Base-by-base conservation (phyloP, 495 filamentous ascomycete species). In the Trypethelium eluteriae region DNA sequence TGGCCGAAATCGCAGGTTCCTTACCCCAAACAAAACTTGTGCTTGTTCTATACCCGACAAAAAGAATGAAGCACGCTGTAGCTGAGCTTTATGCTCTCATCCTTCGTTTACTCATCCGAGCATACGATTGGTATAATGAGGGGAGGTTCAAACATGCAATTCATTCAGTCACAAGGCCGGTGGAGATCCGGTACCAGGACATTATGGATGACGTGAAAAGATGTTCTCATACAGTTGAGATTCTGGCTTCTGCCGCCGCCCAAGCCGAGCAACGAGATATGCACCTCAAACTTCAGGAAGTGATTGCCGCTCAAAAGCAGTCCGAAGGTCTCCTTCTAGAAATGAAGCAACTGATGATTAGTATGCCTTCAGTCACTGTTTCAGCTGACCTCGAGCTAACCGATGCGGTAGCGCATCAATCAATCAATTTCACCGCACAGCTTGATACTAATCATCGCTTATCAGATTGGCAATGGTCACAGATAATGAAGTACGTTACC, bases 41-140 rank as follows among this genome's bases (percentile, higher is more conserved):
- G 12, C 12, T 68, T 0, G 62, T 72, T 0, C 66, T 77, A 7
- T 79, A 79, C 64, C 78, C 77, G 0, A 79, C 75, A 9, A 64
- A 74, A 18, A 2, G 12, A 2, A 79, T 80, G 67, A 67, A 72
- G 59, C 53, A 68, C 6, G 69, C 69, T 10, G 70, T 80, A 2
- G 67, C 70, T 0, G 16, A 61, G 7, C 59, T 80, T 0, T 79
- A 79, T 68, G 70, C 69, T 2, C 62, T 73, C n/a, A 66, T 80
- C 64, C 62, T 79, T 6, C 64, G 71, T 35, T 79, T 79, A 39
- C 62, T 74, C 10, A 47, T 62, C 12, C 66, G 68, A 9, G 75
- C 76, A 2, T 35, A 64, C 38, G 6, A 67, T 0, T 80, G 77
- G 77, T 79, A 75, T 62, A 62, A 76, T 50, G 67, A 75, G 53